A percentile compares a stretch with the other conserved stretches of the same genome.
Conservation (phyloP, 257 asterid species). For the Fraxinus pennsylvanica region DNA sequence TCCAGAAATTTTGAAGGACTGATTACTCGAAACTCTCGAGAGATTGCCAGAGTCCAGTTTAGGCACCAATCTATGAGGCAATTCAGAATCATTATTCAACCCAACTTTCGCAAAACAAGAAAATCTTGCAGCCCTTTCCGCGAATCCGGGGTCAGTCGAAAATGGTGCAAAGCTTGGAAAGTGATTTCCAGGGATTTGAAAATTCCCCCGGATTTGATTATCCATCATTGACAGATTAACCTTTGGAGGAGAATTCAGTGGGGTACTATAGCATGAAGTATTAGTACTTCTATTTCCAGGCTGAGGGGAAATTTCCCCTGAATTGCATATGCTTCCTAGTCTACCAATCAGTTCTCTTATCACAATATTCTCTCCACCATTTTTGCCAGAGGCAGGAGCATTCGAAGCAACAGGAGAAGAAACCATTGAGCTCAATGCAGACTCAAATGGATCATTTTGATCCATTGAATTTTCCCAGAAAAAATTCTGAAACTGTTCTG, state of each 20-base stretch:
- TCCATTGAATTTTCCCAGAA: slow-evolving; percentile 64
- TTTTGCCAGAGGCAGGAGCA: slow-evolving; percentile 13
- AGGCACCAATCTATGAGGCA: slow-evolving; percentile 25
- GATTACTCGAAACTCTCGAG: slow-evolving; percentile 47
- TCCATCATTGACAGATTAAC: slow-evolving; percentile 48
- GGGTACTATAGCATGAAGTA: slow-evolving; percentile 66
- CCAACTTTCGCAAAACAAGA: slow-evolving; percentile 67
- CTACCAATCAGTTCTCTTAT: slow-evolving; percentile 76
- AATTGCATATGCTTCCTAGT: slow-evolving; percentile 65
- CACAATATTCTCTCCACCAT: slow-evolving; percentile 48
- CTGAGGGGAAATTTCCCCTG: slow-evolving; percentile 62
- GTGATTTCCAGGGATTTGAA: slow-evolving; percentile 33
- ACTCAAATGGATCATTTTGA: slow-evolving; percentile 72
- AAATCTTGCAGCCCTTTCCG: slow-evolving; percentile 67
- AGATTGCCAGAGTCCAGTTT: slow-evolving; percentile 48
- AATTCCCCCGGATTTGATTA: slow-evolving; percentile 44
- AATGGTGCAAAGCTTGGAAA: slow-evolving; percentile 47
- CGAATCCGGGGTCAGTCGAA: slow-evolving; percentile 68
- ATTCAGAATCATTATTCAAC: slow-evolving; percentile 25
- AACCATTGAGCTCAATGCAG: slow-evolving; percentile 92
- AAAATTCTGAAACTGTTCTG: slow-evolving; percentile 28
- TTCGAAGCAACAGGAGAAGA: slow-evolving; percentile 70
- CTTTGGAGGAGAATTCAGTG: slow-evolving; percentile 81
- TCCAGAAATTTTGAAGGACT: slow-evolving; percentile 39
- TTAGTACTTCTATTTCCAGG: slow-evolving; percentile 36